Percentiles rank a stretch among this genome's conserved stretches.
These are phyloP conservation scores for Holtermanniella nyarrowii DNA, from an alignment of 768 basidiomycete species.

Conservation along the genomic window DNA sequence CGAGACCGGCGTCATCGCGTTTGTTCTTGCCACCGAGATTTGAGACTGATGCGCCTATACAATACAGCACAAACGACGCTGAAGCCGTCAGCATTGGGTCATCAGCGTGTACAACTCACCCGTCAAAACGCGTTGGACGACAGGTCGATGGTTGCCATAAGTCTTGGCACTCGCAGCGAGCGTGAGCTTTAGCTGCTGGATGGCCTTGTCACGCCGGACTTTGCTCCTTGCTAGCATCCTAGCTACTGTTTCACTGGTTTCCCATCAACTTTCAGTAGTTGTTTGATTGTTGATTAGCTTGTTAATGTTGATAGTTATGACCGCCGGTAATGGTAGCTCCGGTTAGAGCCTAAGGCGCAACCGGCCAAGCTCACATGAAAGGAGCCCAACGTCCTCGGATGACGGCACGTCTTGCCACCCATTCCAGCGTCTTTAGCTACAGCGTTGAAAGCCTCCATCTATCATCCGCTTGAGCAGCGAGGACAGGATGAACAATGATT, in stretches of 20 bases:
- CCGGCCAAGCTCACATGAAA: too few species aligned
- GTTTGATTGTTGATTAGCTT: background rate
- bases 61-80: conserved; percentile 59
- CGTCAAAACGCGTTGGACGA: conserved; percentile 63
- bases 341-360: too few species aligned
- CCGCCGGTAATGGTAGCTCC: too few species aligned
- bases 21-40: conserved; percentile 47
- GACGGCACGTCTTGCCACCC: too few species aligned
- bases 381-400: too few species aligned
- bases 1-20: conserved; percentile 35
- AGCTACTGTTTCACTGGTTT: too few species aligned
- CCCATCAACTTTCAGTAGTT: too few species aligned
- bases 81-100: background rate
- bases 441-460: too few species aligned
- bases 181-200: background rate
- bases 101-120: conserved; percentile 4
- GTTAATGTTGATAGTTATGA: background rate
- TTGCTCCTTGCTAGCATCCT: background rate
- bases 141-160: conserved; percentile 58
- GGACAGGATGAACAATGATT: background rate
- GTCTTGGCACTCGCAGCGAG: conserved; percentile 3
- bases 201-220: background rate
- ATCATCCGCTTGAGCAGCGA: too few species aligned
- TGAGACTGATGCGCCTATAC: conserved; percentile 52
- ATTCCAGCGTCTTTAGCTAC: background rate